phyloP scores from a whole-genome alignment of 2,329 filamentous ascomycete species.

The Colletotrichum lentis region DNA sequence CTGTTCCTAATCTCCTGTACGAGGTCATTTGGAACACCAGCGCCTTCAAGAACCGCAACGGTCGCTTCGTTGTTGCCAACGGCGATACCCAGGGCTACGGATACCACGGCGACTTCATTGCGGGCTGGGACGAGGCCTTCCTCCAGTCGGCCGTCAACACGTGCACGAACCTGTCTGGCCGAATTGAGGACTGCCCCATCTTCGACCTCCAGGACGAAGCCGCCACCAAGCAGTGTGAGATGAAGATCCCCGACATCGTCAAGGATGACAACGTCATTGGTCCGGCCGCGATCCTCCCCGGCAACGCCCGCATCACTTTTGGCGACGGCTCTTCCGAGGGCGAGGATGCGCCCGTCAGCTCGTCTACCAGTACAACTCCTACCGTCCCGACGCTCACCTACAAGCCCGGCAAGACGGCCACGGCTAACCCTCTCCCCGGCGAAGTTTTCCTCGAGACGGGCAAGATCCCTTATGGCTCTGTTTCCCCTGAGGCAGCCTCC shows the following conservation, averaged over 20 bases:
- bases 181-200: constrained; percentile 75
- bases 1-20: constrained; percentile 79
- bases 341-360: constrained; percentile 17
- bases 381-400: constrained; percentile 48
- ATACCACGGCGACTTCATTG: constrained; percentile 83
- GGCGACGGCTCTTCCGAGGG: constrained; percentile 42
- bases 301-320: constrained; percentile 60
- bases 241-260: constrained; percentile 65
- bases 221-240: constrained; percentile 66
- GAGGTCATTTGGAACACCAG: constrained; percentile 85
- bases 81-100: constrained; percentile 80
- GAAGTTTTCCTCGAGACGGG: constrained; percentile 53
- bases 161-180: constrained; percentile 76
- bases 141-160: constrained; percentile 75
- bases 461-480: constrained; percentile 34
- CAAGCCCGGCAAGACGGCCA: constrained; percentile 47
- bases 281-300: constrained; percentile 69
- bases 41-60: constrained; percentile 67
- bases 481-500: constrained; percentile 13
- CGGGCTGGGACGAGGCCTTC: constrained; percentile 75
- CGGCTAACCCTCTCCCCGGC: constrained; percentile 51
- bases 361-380: constrained; percentile 30
- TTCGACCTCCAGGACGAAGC: constrained; percentile 75
- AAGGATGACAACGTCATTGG: constrained; percentile 67
- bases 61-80: constrained; percentile 78